Base-by-base conservation (phyloP, 208 protist species). In the Leptomonas seymouri region DNA sequence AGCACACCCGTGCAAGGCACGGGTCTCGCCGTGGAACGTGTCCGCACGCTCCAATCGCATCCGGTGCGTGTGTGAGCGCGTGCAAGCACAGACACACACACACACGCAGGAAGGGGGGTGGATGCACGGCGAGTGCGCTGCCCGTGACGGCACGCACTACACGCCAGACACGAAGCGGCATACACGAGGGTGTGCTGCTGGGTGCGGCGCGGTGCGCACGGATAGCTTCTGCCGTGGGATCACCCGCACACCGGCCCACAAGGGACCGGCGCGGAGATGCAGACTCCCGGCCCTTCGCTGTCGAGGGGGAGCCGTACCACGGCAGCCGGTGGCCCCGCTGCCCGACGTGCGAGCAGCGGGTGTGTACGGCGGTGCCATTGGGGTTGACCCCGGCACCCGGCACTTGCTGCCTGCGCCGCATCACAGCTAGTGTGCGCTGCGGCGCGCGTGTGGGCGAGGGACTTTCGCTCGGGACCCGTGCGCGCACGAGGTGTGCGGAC, bases 401-500 rank as follows among this genome's bases (percentile, higher is more conserved):
- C 82, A 88, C 82, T 88, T 67, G 59, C 82, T 88, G 82, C 82
- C 82, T 45, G 27, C 53, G 63, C 36, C 55, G 44, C 50, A 30
- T 49, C 64, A 20, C 63, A 8, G 16, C 25, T 49, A 42, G 63
- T n/a, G 41, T 2, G 51, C 20, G 39, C 51, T 18, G 50, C 54
- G 63, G 41, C 36, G 63, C 27, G 36, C n/a, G n/a, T 70, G 28
- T 67, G 81, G 81, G 75, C 76, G 84, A 90, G 84, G 84, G 84
- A 90, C 84, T 90, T 90, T 90, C 34, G 77, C 84, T 90, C 84
- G 63, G 84, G 81, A 86, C 80, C 81, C 71, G 76, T 76, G 42
- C 61, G 30, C 39, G 49, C 54, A 64, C 61, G 41, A 71, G 57
- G 44, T 30, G 31, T 57, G 65, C 65, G 54, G 44, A 41, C 65